These are phyloP conservation scores for Lichtheimia hyalospora DNA, from an alignment of 371 early-diverging fungal species.

Conservation along the genomic window DNA sequence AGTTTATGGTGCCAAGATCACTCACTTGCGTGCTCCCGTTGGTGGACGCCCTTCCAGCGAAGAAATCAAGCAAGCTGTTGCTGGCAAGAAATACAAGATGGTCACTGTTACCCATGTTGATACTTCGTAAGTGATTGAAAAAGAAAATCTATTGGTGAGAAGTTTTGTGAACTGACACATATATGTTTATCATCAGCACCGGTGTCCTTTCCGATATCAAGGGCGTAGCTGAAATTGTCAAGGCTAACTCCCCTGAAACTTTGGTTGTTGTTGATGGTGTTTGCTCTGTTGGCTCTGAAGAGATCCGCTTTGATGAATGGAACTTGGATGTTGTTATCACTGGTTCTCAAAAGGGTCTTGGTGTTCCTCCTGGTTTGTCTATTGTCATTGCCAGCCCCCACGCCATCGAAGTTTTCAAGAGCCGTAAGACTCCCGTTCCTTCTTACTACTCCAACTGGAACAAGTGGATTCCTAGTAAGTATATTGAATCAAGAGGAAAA, in stretches of 20 bases:
- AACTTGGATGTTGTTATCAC: constrained; percentile 87
- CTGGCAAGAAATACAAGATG: constrained; percentile 73
- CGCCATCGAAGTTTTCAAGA: constrained; percentile 68
- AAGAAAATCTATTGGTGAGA: too few relatives aligned
- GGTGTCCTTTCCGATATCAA: constrained; percentile 88
- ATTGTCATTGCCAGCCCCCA: constrained; percentile 80
- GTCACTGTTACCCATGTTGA: constrained; percentile 95
- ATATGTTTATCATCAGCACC: constrained; percentile 41
- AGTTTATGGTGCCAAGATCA: constrained; percentile 87
- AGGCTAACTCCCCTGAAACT: constrained; percentile 79
- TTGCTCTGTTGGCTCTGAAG: constrained; percentile 94
- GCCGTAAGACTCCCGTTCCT: constrained; percentile 70
- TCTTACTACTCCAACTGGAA: constrained; percentile 82
- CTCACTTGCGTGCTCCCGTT: constrained; percentile 67
- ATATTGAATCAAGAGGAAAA: background rate
- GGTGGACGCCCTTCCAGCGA: constrained; percentile 69
- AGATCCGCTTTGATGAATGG: constrained; percentile 91
- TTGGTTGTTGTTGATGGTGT: constrained; percentile 95
- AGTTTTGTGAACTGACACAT: background rate
- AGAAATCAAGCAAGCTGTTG: constrained; percentile 51
- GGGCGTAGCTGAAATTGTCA: constrained; percentile 74
- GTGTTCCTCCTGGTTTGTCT: constrained; percentile 85
- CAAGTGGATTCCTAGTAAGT: constrained; percentile 83
- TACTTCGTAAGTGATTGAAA: constrained; percentile 66
- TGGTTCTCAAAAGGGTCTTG: constrained; percentile 95